phyloP scores from a whole-genome alignment of 2,329 filamentous ascomycete species.

The Penicillium decumbens region DNA sequence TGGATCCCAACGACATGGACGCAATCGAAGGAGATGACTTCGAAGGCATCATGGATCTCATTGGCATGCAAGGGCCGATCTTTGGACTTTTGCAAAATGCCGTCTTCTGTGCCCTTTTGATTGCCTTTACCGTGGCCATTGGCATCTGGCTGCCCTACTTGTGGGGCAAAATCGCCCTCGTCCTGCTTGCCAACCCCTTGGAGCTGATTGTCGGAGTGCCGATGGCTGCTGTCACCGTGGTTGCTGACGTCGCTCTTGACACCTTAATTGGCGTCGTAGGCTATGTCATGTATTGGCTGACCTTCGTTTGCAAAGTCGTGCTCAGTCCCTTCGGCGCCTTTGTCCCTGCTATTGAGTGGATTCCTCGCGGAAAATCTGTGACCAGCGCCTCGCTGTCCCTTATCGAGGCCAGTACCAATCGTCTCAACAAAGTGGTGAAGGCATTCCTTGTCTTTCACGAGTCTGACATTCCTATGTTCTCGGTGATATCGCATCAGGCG shows the following conservation, averaged over 20 bases:
- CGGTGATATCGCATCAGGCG: constrained; percentile 68
- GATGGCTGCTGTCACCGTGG: constrained; percentile 64
- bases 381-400: constrained; percentile 41
- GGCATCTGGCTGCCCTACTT: constrained; percentile 92
- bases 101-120: constrained; percentile 85
- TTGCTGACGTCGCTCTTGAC: constrained; percentile 78
- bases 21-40: constrained; percentile 74
- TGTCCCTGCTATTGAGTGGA: constrained; percentile 35
- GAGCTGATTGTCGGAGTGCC: constrained; percentile 63
- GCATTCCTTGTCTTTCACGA: constrained; percentile 43
- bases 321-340: constrained; percentile 34
- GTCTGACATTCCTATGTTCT: constrained; percentile 70
- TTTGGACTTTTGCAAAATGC: constrained; percentile 89
- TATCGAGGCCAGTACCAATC: constrained; percentile 40
- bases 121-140: constrained; percentile 77
- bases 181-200: constrained; percentile 73
- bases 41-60: constrained; percentile 90
- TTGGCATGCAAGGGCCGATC: constrained; percentile 92
- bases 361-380: constrained; percentile 34
- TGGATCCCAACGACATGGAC: constrained; percentile 61
- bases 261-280: constrained; percentile 62
- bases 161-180: constrained; percentile 76
- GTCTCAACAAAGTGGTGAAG: constrained; percentile 36
- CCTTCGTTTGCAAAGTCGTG: constrained; percentile 30
- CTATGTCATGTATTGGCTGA: constrained; percentile 41